A percentile compares a stretch with the other conserved stretches of the same genome.
These are phyloP conservation scores for Boletellus sp. DNA, from an alignment of 1,284 basidiomycete species.

Conservation along the genomic window DNA sequence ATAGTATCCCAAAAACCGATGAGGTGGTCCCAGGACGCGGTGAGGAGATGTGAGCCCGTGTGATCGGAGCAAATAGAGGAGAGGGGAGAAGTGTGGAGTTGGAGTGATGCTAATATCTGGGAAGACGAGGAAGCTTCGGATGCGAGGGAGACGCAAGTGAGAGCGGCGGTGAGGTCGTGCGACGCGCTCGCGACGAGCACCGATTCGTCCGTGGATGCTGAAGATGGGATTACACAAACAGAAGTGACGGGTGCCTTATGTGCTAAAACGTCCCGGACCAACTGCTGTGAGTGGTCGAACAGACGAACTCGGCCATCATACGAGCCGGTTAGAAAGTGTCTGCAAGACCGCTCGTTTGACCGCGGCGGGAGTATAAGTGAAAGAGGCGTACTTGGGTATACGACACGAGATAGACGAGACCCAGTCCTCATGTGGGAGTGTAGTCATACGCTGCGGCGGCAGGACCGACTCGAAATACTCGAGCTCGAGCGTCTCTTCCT, in stretches of 20 bases:
- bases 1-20: conserved; percentile 76
- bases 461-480: conserved; percentile 93
- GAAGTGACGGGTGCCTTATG: conserved; percentile 75
- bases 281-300: conserved; percentile 67
- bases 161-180: conserved; percentile 73
- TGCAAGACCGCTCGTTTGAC: conserved; percentile 21
- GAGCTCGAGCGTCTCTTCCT: conserved; percentile 88
- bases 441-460: conserved; percentile 81
- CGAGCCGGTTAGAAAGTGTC: conserved; percentile 74
- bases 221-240: conserved; percentile 53
- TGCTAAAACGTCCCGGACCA: conserved; percentile 46
- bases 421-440: conserved; percentile 92
- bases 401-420: conserved; percentile 78
- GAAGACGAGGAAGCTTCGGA: conserved; percentile 46
- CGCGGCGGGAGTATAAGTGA: background rate
- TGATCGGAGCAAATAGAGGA: conserved; percentile 60
- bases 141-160: conserved; percentile 50
- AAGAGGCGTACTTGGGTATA: conserved; percentile 56
- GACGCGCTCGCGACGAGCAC: conserved; percentile 75
- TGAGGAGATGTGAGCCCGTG: conserved; percentile 45
- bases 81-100: conserved; percentile 76
- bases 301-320: conserved; percentile 77
- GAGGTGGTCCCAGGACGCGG: conserved; percentile 30
- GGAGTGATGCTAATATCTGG: conserved; percentile 51
- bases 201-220: conserved; percentile 32